Evolutionary conservation across 768 basidiomycete genomes (phyloP).

Genomic region (Amanita polypyramis): DNA sequence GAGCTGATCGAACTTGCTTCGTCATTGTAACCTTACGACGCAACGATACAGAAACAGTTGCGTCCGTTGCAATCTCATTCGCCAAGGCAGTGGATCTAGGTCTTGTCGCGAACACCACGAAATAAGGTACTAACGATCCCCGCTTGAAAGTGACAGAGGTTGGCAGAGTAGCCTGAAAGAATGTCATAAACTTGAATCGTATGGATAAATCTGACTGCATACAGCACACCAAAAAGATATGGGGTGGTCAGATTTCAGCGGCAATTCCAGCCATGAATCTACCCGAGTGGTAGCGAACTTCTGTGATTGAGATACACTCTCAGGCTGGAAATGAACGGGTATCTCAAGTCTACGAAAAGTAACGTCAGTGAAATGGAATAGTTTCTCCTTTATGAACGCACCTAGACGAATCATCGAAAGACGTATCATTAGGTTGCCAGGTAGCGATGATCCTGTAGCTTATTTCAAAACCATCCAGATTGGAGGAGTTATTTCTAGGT

Average conservation of each 20-base stretch:
- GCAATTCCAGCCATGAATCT: conserved; percentile 60
- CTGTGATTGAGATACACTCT: conserved; percentile 45
- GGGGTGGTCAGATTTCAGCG: conserved; percentile 48
- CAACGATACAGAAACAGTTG: conserved; percentile 59
- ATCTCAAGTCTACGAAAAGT: conserved; percentile 42
- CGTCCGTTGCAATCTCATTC: conserved; percentile 59
- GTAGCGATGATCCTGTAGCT: conserved; percentile 43
- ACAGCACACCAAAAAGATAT: conserved; percentile 62
- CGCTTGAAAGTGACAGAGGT: conserved; percentile 52
- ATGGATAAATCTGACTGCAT: conserved; percentile 18
- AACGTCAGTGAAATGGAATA: conserved; percentile 1
- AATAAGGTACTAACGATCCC: conserved; percentile 53
- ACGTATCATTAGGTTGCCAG: conserved; percentile 44
- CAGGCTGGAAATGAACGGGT: conserved; percentile 53
- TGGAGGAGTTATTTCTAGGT: conserved; percentile 14
- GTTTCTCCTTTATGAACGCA: conserved; percentile 8
- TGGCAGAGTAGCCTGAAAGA: conserved; percentile 50
- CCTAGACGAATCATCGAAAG: conserved; percentile 19
- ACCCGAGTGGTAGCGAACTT: conserved; percentile 34
- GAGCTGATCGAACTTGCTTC: conserved; percentile 28
- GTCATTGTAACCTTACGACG: conserved; percentile 49
- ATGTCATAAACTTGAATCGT: conserved; percentile 5
- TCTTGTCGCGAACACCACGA: conserved; percentile 61
- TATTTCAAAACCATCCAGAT: conserved; percentile 26
- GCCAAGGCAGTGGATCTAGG: conserved; percentile 43